A percentile compares a stretch with the other conserved stretches of the same genome.
These are phyloP conservation scores for Arthrinium puccinioides DNA, from an alignment of 2,329 filamentous ascomycete species.

Conservation along the genomic window DNA sequence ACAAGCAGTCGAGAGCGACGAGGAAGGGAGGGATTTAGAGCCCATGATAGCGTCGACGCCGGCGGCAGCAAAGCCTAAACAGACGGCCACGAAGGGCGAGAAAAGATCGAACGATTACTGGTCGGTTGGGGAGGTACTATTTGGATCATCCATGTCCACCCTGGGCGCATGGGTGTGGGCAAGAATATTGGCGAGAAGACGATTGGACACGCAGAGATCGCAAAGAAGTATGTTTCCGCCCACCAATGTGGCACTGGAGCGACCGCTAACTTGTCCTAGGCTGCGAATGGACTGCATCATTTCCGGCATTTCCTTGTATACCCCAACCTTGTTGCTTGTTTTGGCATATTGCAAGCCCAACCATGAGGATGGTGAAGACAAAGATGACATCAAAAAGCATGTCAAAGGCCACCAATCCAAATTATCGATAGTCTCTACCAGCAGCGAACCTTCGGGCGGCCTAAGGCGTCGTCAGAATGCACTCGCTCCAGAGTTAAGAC, in stretches of 20 bases:
- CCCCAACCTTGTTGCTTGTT: constrained; percentile 80
- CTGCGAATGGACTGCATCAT: constrained; percentile 96
- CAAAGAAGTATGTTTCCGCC: constrained; percentile 88
- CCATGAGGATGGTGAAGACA: constrained; percentile 52
- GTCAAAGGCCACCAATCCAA: constrained; percentile 30
- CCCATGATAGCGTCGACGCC: constrained; percentile 30
- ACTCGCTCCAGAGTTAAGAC: constrained; percentile 76
- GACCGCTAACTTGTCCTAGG: constrained; percentile 37
- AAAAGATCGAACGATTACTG: constrained; percentile 67
- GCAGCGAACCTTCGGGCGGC: constrained; percentile 56
- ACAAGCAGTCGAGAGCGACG: constrained; percentile 65
- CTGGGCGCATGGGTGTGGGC: constrained; percentile 59
- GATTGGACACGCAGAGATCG: constrained; percentile 78
- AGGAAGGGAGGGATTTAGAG: constrained; percentile 36
- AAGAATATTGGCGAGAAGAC: constrained; percentile 63
- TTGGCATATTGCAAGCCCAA: constrained; percentile 82
- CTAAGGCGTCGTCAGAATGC: constrained; percentile 69
- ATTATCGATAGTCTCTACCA: constrained; percentile 38
- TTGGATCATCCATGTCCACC: constrained; percentile 90
- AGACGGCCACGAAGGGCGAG: constrained; percentile 39
- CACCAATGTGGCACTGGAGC: neutral
- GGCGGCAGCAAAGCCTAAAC: constrained; percentile 38
- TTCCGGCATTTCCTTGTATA: constrained; percentile 95
- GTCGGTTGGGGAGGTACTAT: constrained; percentile 95
- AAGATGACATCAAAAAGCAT: constrained; percentile 23